Base-by-base conservation (phyloP, 768 basidiomycete species). In the Butyriboletus loyo region DNA sequence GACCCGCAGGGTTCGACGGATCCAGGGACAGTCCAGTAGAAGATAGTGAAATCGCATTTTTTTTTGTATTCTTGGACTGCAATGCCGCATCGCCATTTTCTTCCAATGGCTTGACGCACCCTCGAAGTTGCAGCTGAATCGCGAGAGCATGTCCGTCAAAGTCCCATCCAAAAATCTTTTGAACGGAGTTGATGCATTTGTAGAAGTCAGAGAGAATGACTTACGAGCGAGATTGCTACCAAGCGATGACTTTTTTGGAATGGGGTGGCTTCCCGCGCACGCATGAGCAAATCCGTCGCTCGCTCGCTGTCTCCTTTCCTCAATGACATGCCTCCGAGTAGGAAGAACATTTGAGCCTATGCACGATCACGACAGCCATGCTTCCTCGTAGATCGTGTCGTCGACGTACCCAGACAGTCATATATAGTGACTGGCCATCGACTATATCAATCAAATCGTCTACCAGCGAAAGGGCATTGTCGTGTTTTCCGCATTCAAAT, bases 121-220 rank as follows among this genome's bases (percentile, higher is more conserved):
- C 21, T 36, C 13, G 28, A 37, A 57, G 35, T 2, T 19, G 41
- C 7, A 30, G 3, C 9, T 42, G 36, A 22, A 53, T 39, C 2
- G 34, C 38, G 8, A n/a, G 2, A 3, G 22, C 10, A 11, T 53
- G 55, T 14, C 34, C n/a, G 1, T 60, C 55, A 41, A 61, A 53
- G n/a, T 49, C n/a, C 59, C 59, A 60, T 0, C 50, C 59, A 27
- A 57, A 57, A 3, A 57, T 40, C 47, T 57, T 43, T 22, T 5
- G 14, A 46, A 15, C 1, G 22, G 7, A 6, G 11, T 52, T 36
- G 11, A 11, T 49, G 5, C 19, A 27, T 4, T 6, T 10, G 8
- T 8, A 1, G 10, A 7, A 3, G 5, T 7, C 1, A 5, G 11
- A 28, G 2, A 2, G 14, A 11, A 7, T 22, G 17, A 0, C 57